Evolutionary conservation across 306 rosid genomes (phyloP), one percentile per base, ranked within the genome.

Genomic region (Castanospermum australe): DNA sequence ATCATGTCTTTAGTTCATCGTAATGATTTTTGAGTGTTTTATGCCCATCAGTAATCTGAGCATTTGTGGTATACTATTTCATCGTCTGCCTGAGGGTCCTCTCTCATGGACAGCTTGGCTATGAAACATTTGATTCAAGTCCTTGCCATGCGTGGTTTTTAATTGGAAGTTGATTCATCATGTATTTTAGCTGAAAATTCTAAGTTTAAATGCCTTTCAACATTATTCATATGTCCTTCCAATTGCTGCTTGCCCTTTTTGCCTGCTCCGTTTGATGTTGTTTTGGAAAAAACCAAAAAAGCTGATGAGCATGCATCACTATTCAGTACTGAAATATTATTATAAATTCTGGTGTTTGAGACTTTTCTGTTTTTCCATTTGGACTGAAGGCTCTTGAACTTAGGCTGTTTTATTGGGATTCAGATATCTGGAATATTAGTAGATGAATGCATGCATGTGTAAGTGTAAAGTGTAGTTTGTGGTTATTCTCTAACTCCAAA

Each of bases 381-480:
- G 66, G 48, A 59, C 17, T 12, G 57, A 21, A 36, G 52, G 15
- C 48, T 76, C 39, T 42, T 42, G 54, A 54, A 54, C 14, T 14
- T 42, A 18, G 50, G 47, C 17, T 65, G 54, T 54, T 62, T 42
- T n/a, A 9, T n/a, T n/a, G n/a, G n/a, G n/a, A n/a, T 70, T 79
- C 45, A 28, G 22, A 41, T 64, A 12, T 73, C n/a, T 69, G 42
- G 33, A 41, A 18, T 36, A 15, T 62, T 41, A 39, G 13, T 35
- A 21, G 74, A 73, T 54, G 50, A 5, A 48, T 25, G 71, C 50
- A 14, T 71, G 59, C 75, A 22, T 66, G 20, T 80, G n/a, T 38
- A 38, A 73, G 79, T 75, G 59, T 76, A 70, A 38, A 73, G 79
- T 75, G 59, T 76, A 70, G 57, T 71, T 76, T 78, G 12, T 48